phyloP scores from a whole-genome alignment of 2,329 filamentous ascomycete genomes.

The Leptographium radiaticola region DNA sequence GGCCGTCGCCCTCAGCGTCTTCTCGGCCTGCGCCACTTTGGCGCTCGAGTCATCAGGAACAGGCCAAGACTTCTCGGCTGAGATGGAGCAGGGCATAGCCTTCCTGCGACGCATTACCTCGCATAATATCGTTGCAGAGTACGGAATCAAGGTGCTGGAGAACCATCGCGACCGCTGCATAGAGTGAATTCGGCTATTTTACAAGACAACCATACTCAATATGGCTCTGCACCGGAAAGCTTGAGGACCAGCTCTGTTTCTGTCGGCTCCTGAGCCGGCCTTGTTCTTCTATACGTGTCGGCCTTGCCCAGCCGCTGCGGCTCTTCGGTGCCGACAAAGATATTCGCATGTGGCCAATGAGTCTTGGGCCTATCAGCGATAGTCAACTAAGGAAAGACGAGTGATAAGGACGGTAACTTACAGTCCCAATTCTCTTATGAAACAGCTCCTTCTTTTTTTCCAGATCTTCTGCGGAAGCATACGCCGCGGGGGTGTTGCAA shows the following conservation, averaged over 20 bases:
- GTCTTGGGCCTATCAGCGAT: conserved; percentile 6
- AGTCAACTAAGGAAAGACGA: not conserved
- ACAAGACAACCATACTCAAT: conserved; percentile 3
- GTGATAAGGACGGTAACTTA: not conserved
- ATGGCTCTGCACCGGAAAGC: conserved; percentile 20
- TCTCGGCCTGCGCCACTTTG: not conserved
- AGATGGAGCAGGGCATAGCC: too few relatives aligned
- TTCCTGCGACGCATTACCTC: too few relatives aligned
- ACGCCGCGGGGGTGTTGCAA: conserved; percentile 19
- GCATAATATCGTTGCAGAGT: too few relatives aligned
- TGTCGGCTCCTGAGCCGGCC: conserved; percentile 23
- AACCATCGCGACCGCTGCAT: too few relatives aligned
- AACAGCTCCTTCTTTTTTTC: conserved; percentile 17
- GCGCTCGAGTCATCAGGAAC: not conserved
- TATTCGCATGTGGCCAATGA: conserved; percentile 13
- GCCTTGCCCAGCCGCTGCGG: not conserved
- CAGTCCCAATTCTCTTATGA: conserved; percentile 14
- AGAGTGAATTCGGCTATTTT: too few relatives aligned
- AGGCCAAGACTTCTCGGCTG: not conserved
- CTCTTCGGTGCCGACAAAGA: not conserved
- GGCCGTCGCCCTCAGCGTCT: not conserved
- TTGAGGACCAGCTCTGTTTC: conserved; percentile 19
- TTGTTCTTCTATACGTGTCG: conserved; percentile 1
- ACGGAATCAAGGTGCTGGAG: too few relatives aligned
- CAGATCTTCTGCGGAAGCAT: conserved; percentile 17